A percentile compares a stretch with the other conserved stretches of the same genome.
phyloP scores from a whole-genome alignment of 805 yeast genomes.

The Millerago galiae region DNA sequence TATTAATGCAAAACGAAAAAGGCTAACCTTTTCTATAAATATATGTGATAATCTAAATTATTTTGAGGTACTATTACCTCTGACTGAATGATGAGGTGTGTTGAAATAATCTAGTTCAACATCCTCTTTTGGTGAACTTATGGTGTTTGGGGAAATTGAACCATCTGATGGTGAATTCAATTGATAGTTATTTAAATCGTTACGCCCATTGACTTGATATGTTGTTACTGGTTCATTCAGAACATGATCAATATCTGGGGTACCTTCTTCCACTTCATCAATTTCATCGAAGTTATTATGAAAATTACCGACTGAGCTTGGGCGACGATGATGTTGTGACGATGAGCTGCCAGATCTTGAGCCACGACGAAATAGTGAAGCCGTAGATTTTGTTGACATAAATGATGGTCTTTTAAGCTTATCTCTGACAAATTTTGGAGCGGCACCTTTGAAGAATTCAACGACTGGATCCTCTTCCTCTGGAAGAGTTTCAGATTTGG shows the following conservation, averaged over 20 bases:
- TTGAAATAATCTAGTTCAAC: slow-evolving; percentile 4
- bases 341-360: background rate
- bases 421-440: slow-evolving; percentile 21
- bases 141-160: background rate
- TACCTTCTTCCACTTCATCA: background rate
- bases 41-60: background rate
- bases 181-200: too few relatives aligned
- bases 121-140: background rate
- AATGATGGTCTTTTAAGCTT: slow-evolving; percentile 21
- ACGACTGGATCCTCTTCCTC: slow-evolving; percentile 21
- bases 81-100: background rate
- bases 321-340: too few relatives aligned
- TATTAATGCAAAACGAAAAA: background rate
- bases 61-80: background rate
- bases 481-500: slow-evolving; percentile 19
- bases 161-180: too few relatives aligned
- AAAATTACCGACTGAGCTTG: too few relatives aligned
- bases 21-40: too few relatives aligned
- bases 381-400: slow-evolving; percentile 3
- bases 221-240: background rate
- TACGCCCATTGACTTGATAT: background rate
- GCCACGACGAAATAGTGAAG: background rate
- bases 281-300: background rate
- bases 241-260: background rate
- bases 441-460: slow-evolving; percentile 24